Conservation (phyloP, 2,329 filamentous ascomycete genomes). For the Xylariales sp. region DNA sequence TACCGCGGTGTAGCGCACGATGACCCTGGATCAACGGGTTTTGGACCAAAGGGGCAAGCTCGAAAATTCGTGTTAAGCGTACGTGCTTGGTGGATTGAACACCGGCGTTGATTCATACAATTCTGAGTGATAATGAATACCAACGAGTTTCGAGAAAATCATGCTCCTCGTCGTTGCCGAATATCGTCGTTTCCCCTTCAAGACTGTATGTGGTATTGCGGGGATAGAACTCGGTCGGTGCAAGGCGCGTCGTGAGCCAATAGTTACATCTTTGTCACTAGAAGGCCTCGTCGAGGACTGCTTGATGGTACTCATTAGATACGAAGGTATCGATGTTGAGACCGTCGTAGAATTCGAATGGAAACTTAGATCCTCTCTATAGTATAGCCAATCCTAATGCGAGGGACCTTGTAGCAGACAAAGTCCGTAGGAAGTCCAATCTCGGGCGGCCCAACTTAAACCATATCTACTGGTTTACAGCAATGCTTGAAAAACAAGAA, state of each 20-base stretch:
- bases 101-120: neutral
- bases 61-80: neutral
- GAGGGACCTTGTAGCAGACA: neutral
- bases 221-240: neutral
- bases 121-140: neutral
- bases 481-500: neutral
- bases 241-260: neutral
- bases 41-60: neutral
- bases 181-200: neutral
- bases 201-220: neutral
- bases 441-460: neutral
- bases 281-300: neutral
- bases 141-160: neutral
- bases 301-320: neutral
- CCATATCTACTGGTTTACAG: neutral
- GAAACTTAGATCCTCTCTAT: neutral
- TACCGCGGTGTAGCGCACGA: neutral
- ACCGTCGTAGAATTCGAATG: neutral
- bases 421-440: neutral
- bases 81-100: neutral
- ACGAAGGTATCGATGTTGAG: neutral
- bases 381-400: neutral
- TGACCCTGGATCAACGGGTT: neutral
- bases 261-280: neutral
- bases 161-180: neutral